Evolutionary conservation across 1,284 basidiomycete genomes (phyloP).

Genomic region (Ceratorhiza oryzae-sativae): DNA sequence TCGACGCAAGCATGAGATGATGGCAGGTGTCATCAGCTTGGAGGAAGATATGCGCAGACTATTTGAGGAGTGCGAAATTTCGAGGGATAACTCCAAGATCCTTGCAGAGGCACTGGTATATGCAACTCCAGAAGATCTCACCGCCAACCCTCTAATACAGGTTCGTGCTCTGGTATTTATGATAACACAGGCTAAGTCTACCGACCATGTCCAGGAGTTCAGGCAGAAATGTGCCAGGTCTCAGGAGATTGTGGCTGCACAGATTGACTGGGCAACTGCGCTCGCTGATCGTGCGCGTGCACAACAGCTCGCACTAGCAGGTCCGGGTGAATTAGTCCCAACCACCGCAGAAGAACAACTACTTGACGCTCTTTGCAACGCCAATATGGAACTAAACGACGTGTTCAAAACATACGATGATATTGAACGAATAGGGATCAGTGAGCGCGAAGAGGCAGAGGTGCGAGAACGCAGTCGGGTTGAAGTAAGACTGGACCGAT

Average conservation of each 20-base stretch:
- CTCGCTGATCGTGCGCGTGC: constrained; percentile 66
- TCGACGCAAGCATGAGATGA: constrained; percentile 41
- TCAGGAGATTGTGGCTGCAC: constrained; percentile 74
- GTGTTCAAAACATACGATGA: constrained; percentile 67
- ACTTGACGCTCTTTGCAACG: constrained; percentile 67
- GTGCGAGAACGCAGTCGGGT: constrained; percentile 67
- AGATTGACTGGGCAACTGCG: constrained; percentile 81
- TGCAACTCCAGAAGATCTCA: constrained; percentile 70
- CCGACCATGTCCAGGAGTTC: constrained; percentile 64
- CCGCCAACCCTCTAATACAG: constrained; percentile 64
- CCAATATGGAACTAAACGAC: constrained; percentile 64
- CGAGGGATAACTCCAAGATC: constrained; percentile 70
- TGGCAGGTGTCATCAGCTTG: constrained; percentile 63
- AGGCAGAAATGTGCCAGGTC: constrained; percentile 71
- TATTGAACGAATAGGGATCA: constrained; percentile 67
- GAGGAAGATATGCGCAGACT: constrained; percentile 80
- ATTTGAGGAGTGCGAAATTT: constrained; percentile 80
- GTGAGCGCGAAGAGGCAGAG: constrained; percentile 55
- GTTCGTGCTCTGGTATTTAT: constrained; percentile 53
- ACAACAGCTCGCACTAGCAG: constrained; percentile 4
- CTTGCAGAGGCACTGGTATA: constrained; percentile 69
- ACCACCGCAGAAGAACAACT: constrained; percentile 53
- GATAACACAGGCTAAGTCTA: not conserved
- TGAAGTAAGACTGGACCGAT: constrained; percentile 63
- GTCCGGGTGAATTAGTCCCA: constrained; percentile 13